These are phyloP conservation scores for Breynia disticha DNA, from an alignment of 441 rosid species.

Conservation along the genomic window DNA sequence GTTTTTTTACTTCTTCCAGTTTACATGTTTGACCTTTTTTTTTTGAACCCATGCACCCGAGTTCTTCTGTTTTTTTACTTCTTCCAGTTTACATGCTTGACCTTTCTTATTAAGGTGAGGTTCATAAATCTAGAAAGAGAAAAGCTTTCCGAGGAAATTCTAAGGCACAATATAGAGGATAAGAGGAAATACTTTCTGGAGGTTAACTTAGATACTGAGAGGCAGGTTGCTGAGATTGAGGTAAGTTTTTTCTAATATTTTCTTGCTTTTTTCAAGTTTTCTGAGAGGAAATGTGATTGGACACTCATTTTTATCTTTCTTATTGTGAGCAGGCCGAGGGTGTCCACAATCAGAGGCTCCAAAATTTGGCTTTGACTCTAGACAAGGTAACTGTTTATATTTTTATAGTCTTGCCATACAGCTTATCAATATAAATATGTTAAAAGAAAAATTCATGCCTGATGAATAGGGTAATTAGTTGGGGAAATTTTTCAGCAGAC, in stretches of 20 bases:
- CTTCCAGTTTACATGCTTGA: slow-evolving; percentile 10
- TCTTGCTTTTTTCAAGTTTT: slow-evolving; percentile 3
- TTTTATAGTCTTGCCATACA: neutral
- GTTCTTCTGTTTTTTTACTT: slow-evolving; percentile 1
- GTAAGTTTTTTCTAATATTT: slow-evolving; percentile 28
- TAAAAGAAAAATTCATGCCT: no score
- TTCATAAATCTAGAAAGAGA: slow-evolving; percentile 94
- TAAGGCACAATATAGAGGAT: slow-evolving; percentile 90
- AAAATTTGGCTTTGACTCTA: slow-evolving; percentile 94
- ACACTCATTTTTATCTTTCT: slow-evolving; percentile 16
- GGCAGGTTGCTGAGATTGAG: slow-evolving; percentile 99
- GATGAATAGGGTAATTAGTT: no score
- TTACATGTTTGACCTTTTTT: slow-evolving; percentile 2
- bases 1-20: no score
- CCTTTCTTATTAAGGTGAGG: slow-evolving; percentile 63
- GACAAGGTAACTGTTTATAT: slow-evolving; percentile 62
- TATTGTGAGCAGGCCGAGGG: slow-evolving; percentile 88
- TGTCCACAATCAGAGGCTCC: slow-evolving; percentile 99
- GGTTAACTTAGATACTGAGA: slow-evolving; percentile 74
- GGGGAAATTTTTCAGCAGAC: no score
- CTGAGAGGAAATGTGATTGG: slow-evolving; percentile 13
- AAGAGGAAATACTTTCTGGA: slow-evolving; percentile 78
- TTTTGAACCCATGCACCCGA: neutral
- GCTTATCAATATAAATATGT: no score
- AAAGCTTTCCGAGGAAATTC: slow-evolving; percentile 89